Evolutionary conservation across 2,329 filamentous ascomycete genomes (phyloP).

Genomic region (Diaporthe nobilis): DNA sequence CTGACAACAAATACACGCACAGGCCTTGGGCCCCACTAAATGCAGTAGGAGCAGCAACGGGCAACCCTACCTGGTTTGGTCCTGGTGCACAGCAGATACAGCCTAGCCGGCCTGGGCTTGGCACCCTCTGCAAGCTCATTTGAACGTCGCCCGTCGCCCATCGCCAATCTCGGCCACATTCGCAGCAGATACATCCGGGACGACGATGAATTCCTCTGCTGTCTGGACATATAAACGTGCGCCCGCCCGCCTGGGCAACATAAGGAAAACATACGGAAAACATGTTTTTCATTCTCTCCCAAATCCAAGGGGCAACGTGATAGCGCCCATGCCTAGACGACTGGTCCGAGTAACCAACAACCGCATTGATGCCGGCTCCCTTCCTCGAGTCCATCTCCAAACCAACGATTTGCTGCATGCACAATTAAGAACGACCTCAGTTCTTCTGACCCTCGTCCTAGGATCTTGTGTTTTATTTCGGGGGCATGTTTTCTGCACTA

Average conservation of each 20-base stretch:
- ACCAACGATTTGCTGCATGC: background rate
- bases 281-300: conserved; percentile 29
- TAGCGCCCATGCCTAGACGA: background rate
- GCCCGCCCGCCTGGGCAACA: background rate
- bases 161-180: conserved; percentile 25
- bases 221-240: conserved; percentile 1
- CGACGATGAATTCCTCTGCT: conserved; percentile 21
- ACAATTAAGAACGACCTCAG: background rate
- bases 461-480: no score
- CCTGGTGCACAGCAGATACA: background rate
- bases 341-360: background rate
- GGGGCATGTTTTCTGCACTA: background rate
- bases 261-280: background rate
- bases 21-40: conserved; percentile 42
- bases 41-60: conserved; percentile 41
- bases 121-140: conserved; percentile 3
- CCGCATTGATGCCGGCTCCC: conserved; percentile 6
- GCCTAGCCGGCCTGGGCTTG: conserved; percentile 17
- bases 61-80: conserved; percentile 10
- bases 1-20: conserved; percentile 51
- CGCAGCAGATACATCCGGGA: background rate
- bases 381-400: background rate
- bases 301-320: background rate
- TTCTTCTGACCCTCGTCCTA: no score
- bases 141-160: conserved; percentile 13